Evolutionary conservation across 2,329 filamentous ascomycete genomes (phyloP), one percentile per base, ranked within the genome.

Genomic region (Dothideomycetes sp.): DNA sequence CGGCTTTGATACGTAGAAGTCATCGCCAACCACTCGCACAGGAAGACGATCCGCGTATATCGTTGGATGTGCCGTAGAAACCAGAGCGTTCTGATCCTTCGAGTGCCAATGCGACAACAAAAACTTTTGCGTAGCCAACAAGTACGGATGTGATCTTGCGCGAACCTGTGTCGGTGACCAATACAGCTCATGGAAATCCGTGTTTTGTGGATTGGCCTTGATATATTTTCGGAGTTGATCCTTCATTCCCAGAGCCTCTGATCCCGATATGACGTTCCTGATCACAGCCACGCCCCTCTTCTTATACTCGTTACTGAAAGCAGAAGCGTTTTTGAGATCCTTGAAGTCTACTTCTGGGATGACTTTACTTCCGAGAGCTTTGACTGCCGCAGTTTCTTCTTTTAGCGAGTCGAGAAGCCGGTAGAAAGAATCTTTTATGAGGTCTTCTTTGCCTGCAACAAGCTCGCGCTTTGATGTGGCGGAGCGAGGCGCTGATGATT

Each of bases 281-380:
- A 71, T 59, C 4, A 70, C 61, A 4, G 66, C 65, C 0, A 69
- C 67, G 8, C 68, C 68, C 16, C 78, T 71, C 51, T 76, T 75
- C 50, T 69, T 70, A 36, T 80, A 64, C 51, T 73, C 71, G 34
- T 63, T 62, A 37, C 65, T 67, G 55, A 83, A 83, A 15, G 69
- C 63, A 3, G 72, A 68, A 39, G 70, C 66, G 42, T 65, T 47
- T 22, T 55, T 53, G 30, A 71, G 53, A 33, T 69, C 64, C 22
- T 60, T 60, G 53, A 66, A 70, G 41, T 67, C 53, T 25, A 71
- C 69, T 43, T 66, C 59, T 0, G 67, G 67, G 11, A 71, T 59
- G 27, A 63, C 53, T 16, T 57, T 60, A 11, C 62, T 60, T 7
- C 63, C 61, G 9, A 57, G 55, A 44, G 62, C 58, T 11, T 57